Base-by-base conservation (phyloP, 2,329 filamentous ascomycete species). In the Alternaria conjuncta region DNA sequence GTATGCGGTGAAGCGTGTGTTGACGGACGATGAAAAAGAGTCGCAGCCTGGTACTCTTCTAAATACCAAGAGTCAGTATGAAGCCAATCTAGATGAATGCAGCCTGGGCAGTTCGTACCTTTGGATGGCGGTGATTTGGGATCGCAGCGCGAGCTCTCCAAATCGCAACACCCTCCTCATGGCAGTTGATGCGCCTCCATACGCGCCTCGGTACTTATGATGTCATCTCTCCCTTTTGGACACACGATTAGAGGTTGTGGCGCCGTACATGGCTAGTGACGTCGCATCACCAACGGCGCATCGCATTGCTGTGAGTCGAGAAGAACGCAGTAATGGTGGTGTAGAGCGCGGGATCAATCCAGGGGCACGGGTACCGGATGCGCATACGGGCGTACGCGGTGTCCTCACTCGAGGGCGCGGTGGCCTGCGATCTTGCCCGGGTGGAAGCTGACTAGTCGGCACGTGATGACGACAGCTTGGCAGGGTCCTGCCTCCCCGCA, bases 221-320 rank as follows among this genome's bases (percentile, higher is more conserved):
- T 36, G 32, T 1, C 32, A 36, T 36, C 2, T 36, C 0, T 4
- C 7, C 15, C 2, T 0, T 9, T n/a, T 36, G 13, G 4, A 2
- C 2, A n/a, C 32, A n/a, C 15, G 32, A 1, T 1, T 1, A 9
- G 32, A 36, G 32, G 32, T 5, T 36, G 1, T 36, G 32, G 32
- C 32, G 13, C 7, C 13, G 32, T 3, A 36, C 32, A n/a, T 36
- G 32, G 32, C 32, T 36, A 8, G 32, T 36, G 32, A 36, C 32
- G 13, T 36, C 32, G 7, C 32, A 36, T 36, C 13, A 36, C 32
- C 4, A 36, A 36, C 1, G 32, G 13, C 32, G 32, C 32, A 36
- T 36, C 32, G 32, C 32, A n/a, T 1, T 36, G 30, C 0, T 36
- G 0, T 0, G 13, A 36, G 4, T n/a, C 15, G 15, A 36, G 32